Evolutionary conservation across 305 asterid genomes (phyloP).

Genomic region (Coffea humblotiana): DNA sequence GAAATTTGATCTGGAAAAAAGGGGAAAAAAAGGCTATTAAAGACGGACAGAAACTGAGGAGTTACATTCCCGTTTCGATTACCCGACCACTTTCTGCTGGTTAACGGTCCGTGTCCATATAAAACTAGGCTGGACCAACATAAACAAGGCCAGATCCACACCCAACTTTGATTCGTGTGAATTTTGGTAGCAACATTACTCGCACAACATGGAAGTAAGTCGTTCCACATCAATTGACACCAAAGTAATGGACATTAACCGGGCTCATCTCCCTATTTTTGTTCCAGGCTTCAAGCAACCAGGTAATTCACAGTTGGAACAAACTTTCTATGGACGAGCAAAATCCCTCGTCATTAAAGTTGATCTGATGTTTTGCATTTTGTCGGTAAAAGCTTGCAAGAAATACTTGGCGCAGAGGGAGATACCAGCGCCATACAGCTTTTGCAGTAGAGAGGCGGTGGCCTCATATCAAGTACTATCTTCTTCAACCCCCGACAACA

Average conservation of each 20-base stretch:
- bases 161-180: background rate
- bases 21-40: too few relatives aligned
- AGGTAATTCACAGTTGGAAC: background rate
- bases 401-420: background rate
- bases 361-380: background rate
- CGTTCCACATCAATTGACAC: background rate
- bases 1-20: too few relatives aligned
- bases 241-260: background rate
- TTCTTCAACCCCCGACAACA: too few relatives aligned
- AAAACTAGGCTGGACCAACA: background rate
- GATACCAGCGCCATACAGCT: background rate
- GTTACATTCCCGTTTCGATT: background rate
- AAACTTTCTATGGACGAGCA: background rate
- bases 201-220: background rate
- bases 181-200: background rate
- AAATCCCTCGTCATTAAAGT: background rate
- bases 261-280: background rate
- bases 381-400: background rate
- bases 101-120: background rate
- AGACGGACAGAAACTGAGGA: background rate
- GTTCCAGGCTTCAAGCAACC: background rate
- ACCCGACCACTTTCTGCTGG: background rate
- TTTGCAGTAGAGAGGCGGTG: background rate
- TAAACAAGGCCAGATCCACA: too few relatives aligned
- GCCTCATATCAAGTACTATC: background rate